Conservation (phyloP, 2,329 filamentous ascomycete species). For the Cryphonectria naterciae region DNA sequence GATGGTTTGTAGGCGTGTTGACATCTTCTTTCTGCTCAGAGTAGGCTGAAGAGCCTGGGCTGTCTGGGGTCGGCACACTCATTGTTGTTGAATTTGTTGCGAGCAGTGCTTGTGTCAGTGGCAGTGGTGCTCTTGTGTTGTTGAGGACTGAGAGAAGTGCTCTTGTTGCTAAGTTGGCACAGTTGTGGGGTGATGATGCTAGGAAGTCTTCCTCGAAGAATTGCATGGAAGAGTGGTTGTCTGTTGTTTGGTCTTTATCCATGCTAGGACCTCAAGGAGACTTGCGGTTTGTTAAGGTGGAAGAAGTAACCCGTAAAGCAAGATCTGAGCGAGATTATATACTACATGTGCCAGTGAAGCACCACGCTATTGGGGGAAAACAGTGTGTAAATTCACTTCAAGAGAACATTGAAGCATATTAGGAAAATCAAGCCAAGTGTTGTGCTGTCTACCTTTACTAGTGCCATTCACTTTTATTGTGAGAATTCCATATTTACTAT, state of each 20-base stretch:
- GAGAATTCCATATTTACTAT: not conserved
- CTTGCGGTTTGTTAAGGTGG: not conserved
- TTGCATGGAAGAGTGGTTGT: not conserved
- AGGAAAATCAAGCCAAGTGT: not conserved
- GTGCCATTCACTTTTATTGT: not conserved
- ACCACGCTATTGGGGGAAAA: not conserved
- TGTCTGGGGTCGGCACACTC: not conserved
- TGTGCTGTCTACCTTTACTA: not conserved
- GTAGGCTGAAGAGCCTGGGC: not conserved
- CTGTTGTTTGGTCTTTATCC: not conserved
- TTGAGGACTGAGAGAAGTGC: not conserved
- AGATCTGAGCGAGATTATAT: not conserved
- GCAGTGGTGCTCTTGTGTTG: not conserved
- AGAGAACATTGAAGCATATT: too few relatives aligned
- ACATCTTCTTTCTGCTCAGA: not conserved
- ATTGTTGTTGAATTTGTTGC: not conserved
- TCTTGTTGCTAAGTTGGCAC: not conserved
- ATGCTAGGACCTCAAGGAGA: not conserved
- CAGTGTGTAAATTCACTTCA: not conserved
- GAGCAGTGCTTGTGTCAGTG: not conserved
- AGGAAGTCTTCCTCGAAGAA: not conserved
- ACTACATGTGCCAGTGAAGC: not conserved
- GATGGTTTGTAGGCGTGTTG: not conserved
- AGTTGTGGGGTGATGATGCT: not conserved
- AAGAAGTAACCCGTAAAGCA: not conserved